Percentiles rank a stretch among this genome's conserved stretches.
These are phyloP conservation scores for Solanum lycopersicoides DNA, from an alignment of 257 asterid species.

Conservation along the genomic window DNA sequence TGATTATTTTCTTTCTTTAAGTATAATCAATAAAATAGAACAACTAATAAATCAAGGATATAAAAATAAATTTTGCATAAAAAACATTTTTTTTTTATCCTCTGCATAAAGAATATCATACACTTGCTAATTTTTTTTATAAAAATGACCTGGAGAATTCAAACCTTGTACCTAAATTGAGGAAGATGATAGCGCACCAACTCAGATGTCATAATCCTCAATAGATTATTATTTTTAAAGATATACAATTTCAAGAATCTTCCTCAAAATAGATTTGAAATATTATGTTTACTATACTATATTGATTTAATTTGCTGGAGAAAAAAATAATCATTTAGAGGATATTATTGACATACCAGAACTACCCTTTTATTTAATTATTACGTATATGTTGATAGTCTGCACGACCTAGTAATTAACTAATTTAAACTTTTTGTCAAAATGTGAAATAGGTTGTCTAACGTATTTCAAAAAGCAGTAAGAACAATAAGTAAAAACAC, in stretches of 20 bases:
- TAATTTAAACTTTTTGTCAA: accelerated
- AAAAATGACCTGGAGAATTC: background rate
- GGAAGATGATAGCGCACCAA: background rate
- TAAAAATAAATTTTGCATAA: background rate
- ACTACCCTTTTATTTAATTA: too few relatives aligned
- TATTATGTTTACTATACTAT: background rate
- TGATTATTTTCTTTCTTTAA: background rate
- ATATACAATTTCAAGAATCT: too few relatives aligned
- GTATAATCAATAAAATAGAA: background rate
- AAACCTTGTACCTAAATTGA: background rate
- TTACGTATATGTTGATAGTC: background rate
- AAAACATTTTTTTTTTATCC: background rate
- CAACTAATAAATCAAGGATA: background rate
- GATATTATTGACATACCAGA: background rate
- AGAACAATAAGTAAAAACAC: too few relatives aligned
- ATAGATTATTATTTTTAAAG: background rate
- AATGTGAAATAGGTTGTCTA: background rate
- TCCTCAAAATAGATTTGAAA: too few relatives aligned
- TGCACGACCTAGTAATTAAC: background rate
- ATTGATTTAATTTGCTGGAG: background rate
- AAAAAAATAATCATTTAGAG: background rate
- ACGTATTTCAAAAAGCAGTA: background rate
- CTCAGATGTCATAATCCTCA: background rate
- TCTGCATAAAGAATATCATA: background rate
- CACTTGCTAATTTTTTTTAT: background rate